These are phyloP conservation scores for Podosphaera xanthii DNA, from an alignment of 2,329 filamentous ascomycete species.

Conservation along the genomic window DNA sequence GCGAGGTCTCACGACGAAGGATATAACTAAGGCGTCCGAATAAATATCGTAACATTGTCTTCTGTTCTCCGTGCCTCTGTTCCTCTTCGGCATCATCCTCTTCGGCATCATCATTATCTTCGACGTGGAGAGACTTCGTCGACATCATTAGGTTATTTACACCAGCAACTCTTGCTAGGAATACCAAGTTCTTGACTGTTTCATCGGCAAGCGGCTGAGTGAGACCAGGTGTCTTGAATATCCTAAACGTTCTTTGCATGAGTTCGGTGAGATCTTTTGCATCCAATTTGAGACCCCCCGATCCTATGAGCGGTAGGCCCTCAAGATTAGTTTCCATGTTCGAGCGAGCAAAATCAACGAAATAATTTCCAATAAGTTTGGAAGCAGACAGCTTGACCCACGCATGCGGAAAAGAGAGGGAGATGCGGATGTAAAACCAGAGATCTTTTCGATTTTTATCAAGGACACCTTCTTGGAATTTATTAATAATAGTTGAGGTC, in stretches of 20 bases:
- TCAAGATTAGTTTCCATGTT: constrained; percentile 29
- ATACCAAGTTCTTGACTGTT: constrained; percentile 59
- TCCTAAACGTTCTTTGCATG: constrained; percentile 26
- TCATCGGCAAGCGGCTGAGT: constrained; percentile 59
- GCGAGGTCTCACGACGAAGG: constrained; percentile 52
- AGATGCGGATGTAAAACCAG: constrained; percentile 47
- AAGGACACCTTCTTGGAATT: constrained; percentile 40
- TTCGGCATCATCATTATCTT: constrained; percentile 6
- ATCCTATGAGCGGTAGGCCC: constrained; percentile 40
- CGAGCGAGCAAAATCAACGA: constrained; percentile 52
- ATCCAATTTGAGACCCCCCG: constrained; percentile 45
- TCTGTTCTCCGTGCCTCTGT: constrained; percentile 21
- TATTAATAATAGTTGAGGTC: constrained; percentile 41
- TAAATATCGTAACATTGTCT: constrained; percentile 45
- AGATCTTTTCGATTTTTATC: constrained; percentile 34
- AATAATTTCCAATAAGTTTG: constrained; percentile 51
- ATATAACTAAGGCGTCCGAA: constrained; percentile 59
- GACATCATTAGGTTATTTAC: constrained; percentile 28
- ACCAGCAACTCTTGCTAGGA: constrained; percentile 45
- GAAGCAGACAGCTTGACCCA: constrained; percentile 59
- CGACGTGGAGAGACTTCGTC: constrained; percentile 8
- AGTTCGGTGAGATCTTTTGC: constrained; percentile 38
- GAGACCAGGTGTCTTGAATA: constrained; percentile 38
- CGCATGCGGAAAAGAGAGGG: constrained; percentile 47
- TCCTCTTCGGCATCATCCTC: constrained; percentile 21